Conservation (phyloP, 805 yeast genomes). For the Isabelozyma heimii region DNA sequence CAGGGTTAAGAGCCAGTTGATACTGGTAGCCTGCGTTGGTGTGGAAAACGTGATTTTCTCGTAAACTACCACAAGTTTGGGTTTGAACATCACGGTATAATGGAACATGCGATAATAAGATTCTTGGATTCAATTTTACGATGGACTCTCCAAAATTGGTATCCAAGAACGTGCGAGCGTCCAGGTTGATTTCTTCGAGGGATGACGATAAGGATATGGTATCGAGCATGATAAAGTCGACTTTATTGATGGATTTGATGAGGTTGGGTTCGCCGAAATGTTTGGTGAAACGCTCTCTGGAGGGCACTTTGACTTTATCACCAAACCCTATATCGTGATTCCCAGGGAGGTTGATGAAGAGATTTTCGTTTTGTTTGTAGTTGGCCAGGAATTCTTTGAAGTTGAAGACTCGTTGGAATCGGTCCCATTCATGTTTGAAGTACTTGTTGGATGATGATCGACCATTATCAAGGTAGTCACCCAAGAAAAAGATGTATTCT, state of each 20-base stretch:
- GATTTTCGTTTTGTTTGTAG: conserved; percentile 19
- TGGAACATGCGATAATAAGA: conserved; percentile 86
- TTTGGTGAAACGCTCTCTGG: conserved; percentile 25
- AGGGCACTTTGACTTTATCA: conserved; percentile 48
- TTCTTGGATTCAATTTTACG: conserved; percentile 45
- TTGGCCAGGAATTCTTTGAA: conserved; percentile 10
- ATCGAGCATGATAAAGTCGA: conserved; percentile 54
- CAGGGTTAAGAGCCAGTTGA: conserved; percentile 73
- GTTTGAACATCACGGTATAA: conserved; percentile 61
- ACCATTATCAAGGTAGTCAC: conserved; percentile 44
- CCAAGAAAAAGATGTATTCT: conserved; percentile 37
- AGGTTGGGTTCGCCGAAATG: conserved; percentile 33
- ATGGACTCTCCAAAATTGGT: conserved; percentile 6
- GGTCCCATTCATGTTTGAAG: conserved; percentile 21
- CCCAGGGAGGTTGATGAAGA: conserved; percentile 59
- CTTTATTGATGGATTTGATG: conserved; percentile 21
- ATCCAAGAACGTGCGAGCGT: conserved; percentile 54
- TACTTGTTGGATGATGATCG: conserved; percentile 30
- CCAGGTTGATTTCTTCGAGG: conserved; percentile 41
- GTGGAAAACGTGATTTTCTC: conserved; percentile 64
- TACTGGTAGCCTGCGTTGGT: conserved; percentile 75
- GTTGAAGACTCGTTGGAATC: conserved; percentile 33
- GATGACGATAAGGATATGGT: conserved; percentile 72
- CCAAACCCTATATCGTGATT: conserved; percentile 97
- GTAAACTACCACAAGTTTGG: conserved; percentile 68